A percentile compares a stretch with the other conserved stretches of the same genome.
These are phyloP conservation scores for Rhodotorula sp. DNA, from an alignment of 1,284 basidiomycete genomes.

Conservation along the genomic window DNA sequence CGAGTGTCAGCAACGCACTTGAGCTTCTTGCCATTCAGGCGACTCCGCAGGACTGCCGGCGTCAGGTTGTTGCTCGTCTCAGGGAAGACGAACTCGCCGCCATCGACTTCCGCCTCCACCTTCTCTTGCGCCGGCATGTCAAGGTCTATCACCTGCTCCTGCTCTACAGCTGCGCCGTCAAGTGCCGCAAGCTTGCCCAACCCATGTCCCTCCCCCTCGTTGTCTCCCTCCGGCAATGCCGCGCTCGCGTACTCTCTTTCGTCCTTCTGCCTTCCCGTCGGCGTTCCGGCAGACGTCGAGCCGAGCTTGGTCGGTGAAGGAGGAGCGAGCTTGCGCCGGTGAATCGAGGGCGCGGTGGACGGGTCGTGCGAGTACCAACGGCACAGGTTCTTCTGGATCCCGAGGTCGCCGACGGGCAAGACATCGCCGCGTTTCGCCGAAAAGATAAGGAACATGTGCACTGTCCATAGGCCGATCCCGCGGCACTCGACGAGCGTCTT, in stretches of 20 bases:
- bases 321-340: slow-evolving; percentile 25
- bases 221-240: background rate
- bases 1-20: slow-evolving; percentile 58
- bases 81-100: slow-evolving; percentile 49
- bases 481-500: slow-evolving; percentile 72
- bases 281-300: slow-evolving; percentile 30
- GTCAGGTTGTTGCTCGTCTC: slow-evolving; percentile 62
- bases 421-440: slow-evolving; percentile 77
- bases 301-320: slow-evolving; percentile 11
- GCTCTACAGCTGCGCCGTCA: slow-evolving; percentile 11
- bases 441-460: slow-evolving; percentile 68
- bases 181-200: slow-evolving; percentile 26
- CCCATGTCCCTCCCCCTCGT: slow-evolving; percentile 9
- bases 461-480: slow-evolving; percentile 63
- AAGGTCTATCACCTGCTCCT: slow-evolving; percentile 14
- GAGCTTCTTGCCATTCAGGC: slow-evolving; percentile 73
- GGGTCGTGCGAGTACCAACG: slow-evolving; percentile 38
- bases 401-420: slow-evolving; percentile 66
- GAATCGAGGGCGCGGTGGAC: slow-evolving; percentile 35
- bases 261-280: background rate
- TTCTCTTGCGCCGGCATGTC: slow-evolving; percentile 42
- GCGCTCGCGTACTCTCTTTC: slow-evolving; percentile 42
- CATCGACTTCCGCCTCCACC: slow-evolving; percentile 46
- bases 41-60: slow-evolving; percentile 60
- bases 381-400: slow-evolving; percentile 39